Percentiles rank a stretch among this genome's conserved stretches.
These are phyloP conservation scores for Bacidia gigantensis DNA, from an alignment of 495 filamentous ascomycete species.

Conservation along the genomic window DNA sequence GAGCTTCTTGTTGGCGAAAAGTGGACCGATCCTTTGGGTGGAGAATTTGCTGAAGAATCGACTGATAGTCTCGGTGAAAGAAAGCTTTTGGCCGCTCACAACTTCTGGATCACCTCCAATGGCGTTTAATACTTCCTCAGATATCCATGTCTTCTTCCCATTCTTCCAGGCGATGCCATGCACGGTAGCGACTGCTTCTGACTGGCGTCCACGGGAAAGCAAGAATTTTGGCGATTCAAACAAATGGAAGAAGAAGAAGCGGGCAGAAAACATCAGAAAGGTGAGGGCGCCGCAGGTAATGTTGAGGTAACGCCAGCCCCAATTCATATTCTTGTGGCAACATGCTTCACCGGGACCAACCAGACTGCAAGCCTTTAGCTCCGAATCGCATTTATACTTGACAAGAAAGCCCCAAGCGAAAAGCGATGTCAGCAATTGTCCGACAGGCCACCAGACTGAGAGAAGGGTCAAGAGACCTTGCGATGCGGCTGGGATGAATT, in stretches of 20 bases:
- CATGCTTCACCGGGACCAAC: constrained; percentile 23
- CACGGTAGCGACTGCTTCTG: constrained; percentile 57
- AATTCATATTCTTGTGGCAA: constrained; percentile 49
- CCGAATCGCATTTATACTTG: constrained; percentile 33
- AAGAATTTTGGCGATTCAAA: constrained; percentile 74
- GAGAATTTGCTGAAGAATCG: constrained; percentile 44
- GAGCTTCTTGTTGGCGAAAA: constrained; percentile 35
- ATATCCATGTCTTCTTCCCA: constrained; percentile 38
- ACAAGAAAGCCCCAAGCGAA: constrained; percentile 46
- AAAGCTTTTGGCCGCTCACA: constrained; percentile 25
- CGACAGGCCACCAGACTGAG: constrained; percentile 47
- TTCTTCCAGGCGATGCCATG: constrained; percentile 46
- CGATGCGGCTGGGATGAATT: constrained; percentile 42
- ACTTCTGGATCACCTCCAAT: constrained; percentile 35
- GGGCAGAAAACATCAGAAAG: constrained; percentile 50
- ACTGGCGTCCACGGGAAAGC: constrained; percentile 55
- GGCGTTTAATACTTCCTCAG: constrained; percentile 38
- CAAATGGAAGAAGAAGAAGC: constrained; percentile 65
- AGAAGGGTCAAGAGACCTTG: constrained; percentile 41
- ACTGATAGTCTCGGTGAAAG: constrained; percentile 31
- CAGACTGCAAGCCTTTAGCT: constrained; percentile 25
- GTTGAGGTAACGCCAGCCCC: constrained; percentile 74
- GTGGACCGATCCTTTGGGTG: constrained; percentile 35
- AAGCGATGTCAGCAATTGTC: constrained; percentile 36
- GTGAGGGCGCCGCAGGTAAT: constrained; percentile 59